Evolutionary conservation across 768 basidiomycete genomes (phyloP).

Genomic region (Auriculariales sp.): DNA sequence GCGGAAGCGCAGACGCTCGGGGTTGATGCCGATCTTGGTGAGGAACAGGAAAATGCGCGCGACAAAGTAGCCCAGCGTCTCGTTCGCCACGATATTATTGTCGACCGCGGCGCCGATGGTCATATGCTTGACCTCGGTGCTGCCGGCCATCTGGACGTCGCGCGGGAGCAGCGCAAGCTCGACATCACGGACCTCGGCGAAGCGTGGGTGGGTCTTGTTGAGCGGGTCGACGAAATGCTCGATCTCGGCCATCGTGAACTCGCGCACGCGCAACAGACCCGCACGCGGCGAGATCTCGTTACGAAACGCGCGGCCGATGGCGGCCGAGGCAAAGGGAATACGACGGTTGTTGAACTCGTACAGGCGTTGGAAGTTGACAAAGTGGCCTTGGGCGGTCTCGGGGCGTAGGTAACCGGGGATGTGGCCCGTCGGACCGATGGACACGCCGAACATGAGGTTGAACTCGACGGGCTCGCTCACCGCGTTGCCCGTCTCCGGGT

Average conservation of each 20-base stretch:
- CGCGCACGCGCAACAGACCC: conserved; percentile 89
- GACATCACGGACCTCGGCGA: conserved; percentile 64
- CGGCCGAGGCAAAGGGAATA: conserved; percentile 92
- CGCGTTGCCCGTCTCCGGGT: conserved; percentile 87
- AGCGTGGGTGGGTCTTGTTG: conserved; percentile 79
- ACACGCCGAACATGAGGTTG: conserved; percentile 97
- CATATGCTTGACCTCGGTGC: conserved; percentile 47
- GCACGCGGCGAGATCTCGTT: conserved; percentile 98
- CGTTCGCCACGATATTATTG: conserved; percentile 79
- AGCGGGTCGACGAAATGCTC: conserved; percentile 96
- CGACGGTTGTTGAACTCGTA: conserved; percentile 98
- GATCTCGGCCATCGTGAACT: conserved; percentile 99
- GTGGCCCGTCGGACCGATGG: conserved; percentile 93
- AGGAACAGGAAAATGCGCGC: conserved; percentile 86
- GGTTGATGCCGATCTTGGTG: conserved; percentile 80
- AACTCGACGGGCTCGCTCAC: conserved; percentile 88
- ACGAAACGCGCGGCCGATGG: conserved; percentile 90
- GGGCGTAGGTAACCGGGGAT: conserved; percentile 94
- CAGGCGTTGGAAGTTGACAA: conserved; percentile 92
- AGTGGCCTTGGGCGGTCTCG: conserved; percentile 97
- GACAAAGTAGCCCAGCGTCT: conserved; percentile 95
- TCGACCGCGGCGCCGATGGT: conserved; percentile 81
- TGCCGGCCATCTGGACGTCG: conserved; percentile 66
- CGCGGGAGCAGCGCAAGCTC: conserved; percentile 68
- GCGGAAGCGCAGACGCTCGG: conserved; percentile 71